Conservation (phyloP, 2,329 filamentous ascomycete species). For the Diplocarpon mali region DNA sequence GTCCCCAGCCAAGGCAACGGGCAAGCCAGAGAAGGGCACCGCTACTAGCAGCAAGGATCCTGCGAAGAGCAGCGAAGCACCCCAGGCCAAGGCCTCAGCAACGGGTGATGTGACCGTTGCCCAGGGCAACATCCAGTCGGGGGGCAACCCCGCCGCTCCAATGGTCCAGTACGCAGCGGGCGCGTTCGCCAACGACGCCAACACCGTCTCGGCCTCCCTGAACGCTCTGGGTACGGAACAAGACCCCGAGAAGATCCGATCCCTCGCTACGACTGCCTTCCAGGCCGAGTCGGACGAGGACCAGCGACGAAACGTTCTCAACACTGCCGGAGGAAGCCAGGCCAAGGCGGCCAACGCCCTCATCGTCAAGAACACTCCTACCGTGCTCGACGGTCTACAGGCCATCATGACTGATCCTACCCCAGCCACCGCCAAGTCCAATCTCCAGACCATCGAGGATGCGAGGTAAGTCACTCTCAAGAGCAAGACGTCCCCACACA, state of each 20-base stretch:
- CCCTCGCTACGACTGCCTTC: conserved; percentile 16
- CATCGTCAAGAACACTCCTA: conserved; percentile 21
- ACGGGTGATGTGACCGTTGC: too few species aligned
- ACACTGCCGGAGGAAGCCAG: conserved; percentile 15
- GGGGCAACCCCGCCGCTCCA: neutral
- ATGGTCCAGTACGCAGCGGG: conserved; percentile 13
- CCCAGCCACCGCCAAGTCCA: conserved; percentile 1
- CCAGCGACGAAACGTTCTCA: conserved; percentile 15
- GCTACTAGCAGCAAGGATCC: neutral
- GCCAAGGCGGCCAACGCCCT: conserved; percentile 16
- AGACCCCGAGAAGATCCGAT: conserved; percentile 10
- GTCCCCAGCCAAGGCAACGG: neutral
- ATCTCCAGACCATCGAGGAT: conserved; percentile 10
- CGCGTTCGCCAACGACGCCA: conserved; percentile 20
- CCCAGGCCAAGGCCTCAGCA: too few species aligned
- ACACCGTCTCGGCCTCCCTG: conserved; percentile 18
- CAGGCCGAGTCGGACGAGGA: conserved; percentile 21
- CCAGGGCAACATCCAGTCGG: too few species aligned
- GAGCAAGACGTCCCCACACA: too few species aligned
- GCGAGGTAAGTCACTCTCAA: conserved; percentile 10
- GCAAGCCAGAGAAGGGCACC: neutral
- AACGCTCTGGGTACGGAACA: conserved; percentile 14
- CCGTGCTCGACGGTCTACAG: conserved; percentile 16
- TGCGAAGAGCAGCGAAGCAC: neutral
- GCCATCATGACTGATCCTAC: conserved; percentile 16